Base-by-base conservation (phyloP, 73 alveolate genomes). In the Symbiodinium pilosum region DNA sequence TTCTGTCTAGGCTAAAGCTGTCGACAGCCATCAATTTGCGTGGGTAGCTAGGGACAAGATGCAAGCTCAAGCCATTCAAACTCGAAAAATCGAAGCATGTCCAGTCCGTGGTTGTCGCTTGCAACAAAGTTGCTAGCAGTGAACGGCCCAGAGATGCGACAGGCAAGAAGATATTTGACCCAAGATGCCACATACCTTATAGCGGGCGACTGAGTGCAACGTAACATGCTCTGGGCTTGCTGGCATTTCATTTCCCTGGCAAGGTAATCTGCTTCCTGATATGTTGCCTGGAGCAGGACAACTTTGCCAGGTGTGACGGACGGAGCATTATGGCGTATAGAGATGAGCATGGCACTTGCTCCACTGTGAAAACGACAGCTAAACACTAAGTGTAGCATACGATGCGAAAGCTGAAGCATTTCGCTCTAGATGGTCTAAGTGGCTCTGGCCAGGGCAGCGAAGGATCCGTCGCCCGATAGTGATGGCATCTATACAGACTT, bases 401-500 rank as follows among this genome's bases (percentile, higher is more conserved):
- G n/a, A n/a, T n/a, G n/a, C n/a, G n/a, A n/a, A n/a, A n/a, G n/a
- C n/a, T n/a, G n/a, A n/a, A n/a, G n/a, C n/a, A n/a, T n/a, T n/a
- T n/a, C n/a, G n/a, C n/a, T n/a, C n/a, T n/a, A n/a, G n/a, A n/a
- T n/a, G n/a, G n/a, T n/a, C n/a, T n/a, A n/a, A n/a, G n/a, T n/a
- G n/a, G n/a, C n/a, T n/a, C n/a, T n/a, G n/a, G 81, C 51, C 51
- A 89, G 95, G 77, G 97, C 97, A 41, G 97, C 97, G 84, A 91
- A 69, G n/a, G 81, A 91, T 40, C 97, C 97, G 21, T 91, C 97
- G 59, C 97, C 97, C 1, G 97, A 91, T 88, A 91, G 97, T 52
- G 97, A 91, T 34, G 97, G 97, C 88, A 91, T 91, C 52, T 91
- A 91, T 77, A 91, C 97, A 42, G 97, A 91, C 97, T 91, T 91